Conservation (phyloP, 2,329 filamentous ascomycete species). For the Stagonosporopsis cucurbitacearum region DNA sequence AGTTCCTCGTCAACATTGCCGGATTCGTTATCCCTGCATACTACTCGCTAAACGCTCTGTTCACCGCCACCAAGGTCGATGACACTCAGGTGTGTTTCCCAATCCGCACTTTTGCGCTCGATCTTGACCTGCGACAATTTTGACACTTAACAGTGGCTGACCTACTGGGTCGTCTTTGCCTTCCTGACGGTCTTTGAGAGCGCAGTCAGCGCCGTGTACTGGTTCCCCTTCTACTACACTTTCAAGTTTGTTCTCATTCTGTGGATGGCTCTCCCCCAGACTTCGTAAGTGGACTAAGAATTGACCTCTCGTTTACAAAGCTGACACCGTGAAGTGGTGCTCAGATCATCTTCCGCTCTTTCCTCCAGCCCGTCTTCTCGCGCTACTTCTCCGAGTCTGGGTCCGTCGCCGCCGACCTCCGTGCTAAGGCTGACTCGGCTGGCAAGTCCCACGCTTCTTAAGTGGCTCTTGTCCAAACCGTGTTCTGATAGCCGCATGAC, state of each 20-base stretch:
- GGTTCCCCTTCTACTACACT: slow-evolving; percentile 99
- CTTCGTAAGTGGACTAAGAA: slow-evolving; percentile 69
- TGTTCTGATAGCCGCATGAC: slow-evolving; percentile 41
- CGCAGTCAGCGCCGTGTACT: slow-evolving; percentile 84
- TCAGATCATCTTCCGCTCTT: slow-evolving; percentile 94
- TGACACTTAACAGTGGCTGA: slow-evolving; percentile 66
- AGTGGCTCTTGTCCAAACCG: slow-evolving; percentile 17
- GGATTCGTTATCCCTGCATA: slow-evolving; percentile 84
- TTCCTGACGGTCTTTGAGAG: slow-evolving; percentile 86
- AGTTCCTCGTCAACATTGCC: slow-evolving; percentile 85
- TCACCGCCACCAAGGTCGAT: slow-evolving; percentile 73
- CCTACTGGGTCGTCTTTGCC: slow-evolving; percentile 87
- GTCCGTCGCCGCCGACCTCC: slow-evolving; percentile 84
- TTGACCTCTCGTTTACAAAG: background rate
- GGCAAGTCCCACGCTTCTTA: slow-evolving; percentile 44
- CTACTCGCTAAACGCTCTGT: slow-evolving; percentile 81
- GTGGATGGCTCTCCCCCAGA: slow-evolving; percentile 96
- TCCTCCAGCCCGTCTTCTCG: slow-evolving; percentile 88
- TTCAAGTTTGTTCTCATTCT: slow-evolving; percentile 99
- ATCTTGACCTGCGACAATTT: slow-evolving; percentile 25
- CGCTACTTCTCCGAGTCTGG: slow-evolving; percentile 80
- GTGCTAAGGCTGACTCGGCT: slow-evolving; percentile 81
- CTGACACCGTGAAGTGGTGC: slow-evolving; percentile 71
- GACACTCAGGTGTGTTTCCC: slow-evolving; percentile 74
- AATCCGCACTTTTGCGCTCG: slow-evolving; percentile 12